Evolutionary conservation across 306 rosid species (phyloP), one percentile per base, ranked within the genome.

Genomic region (Adenanthera pavonina): DNA sequence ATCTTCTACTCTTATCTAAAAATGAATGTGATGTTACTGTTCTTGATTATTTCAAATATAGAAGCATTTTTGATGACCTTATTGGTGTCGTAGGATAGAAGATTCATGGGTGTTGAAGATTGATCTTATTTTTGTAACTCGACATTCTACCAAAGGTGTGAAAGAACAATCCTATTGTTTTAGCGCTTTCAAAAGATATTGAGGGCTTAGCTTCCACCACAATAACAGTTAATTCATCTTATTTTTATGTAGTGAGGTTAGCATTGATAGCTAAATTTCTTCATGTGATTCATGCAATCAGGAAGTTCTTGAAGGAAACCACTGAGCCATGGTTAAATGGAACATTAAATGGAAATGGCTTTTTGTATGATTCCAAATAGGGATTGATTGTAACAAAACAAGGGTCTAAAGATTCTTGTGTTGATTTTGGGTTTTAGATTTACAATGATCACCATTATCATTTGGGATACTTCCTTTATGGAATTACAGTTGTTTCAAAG

Each of bases 301-400:
- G 19, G 78, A 81, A 81, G 75, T 94, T 87, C 64, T 75, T 94
- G 76, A 92, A 84, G 83, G 91, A 82, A 3, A 66, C 91, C 3
- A 89, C 91, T 83, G 89, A 89, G 90, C 97, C 98, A 6, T 94
- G 98, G 98, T 80, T 94, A 75, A 87, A 85, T 72, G 98, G 98
- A 44, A 91, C 82, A 15, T 92, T 92, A 36, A 54, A 71, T 62
- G 97, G 89, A 41, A 94, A 94, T 86, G 96, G 94, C n/a, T 94
- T 94, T 87, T 80, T 89, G 1, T 81, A 88, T 79, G 98, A 94
- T 44, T 53, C 68, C 9, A 91, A 82, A 74, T 92, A 97, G 98
- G 92, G 93, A 80, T 97, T 97, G 40, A 80, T 92, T 72, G 81
- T 92, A 9, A 92, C 97, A 1, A 64, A 88, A 84, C 94, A 84